Evolutionary conservation across 495 filamentous ascomycete genomes (phyloP), one percentile per base, ranked within the genome.

Genomic region (Endocarpon pusillum): DNA sequence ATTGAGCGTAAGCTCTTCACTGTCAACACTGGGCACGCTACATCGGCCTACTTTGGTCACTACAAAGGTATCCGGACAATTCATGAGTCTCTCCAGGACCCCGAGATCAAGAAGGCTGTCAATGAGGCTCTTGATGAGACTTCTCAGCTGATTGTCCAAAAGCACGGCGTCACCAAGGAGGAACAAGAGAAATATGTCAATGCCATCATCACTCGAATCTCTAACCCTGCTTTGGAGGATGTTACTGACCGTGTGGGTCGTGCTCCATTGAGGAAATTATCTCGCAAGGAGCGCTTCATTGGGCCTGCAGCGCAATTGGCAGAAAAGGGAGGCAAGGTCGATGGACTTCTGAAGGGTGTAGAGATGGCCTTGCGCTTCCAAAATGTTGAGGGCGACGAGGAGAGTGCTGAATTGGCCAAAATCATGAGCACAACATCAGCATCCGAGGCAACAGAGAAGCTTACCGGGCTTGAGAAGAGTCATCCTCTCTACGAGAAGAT

Each of bases 1-100:
- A 94, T 96, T 48, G 86, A 97, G 71, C 86, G 89, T 57, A 97
- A 97, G 65, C 75, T 97, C 40, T 97, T 82, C 67, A 97, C 89
- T 12, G 89, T 97, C 66, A 97, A 97, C 71, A 96, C 89, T 17
- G 77, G 83, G 30, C 89, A 97, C 51, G 89, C 91, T 31, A 85
- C 85, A n/a, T 84, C 87, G 17, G 89, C 89, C 34, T 97, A 96
- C 69, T 85, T 84, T 55, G 89, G 89, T 27, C 73, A 89, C 64
- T 60, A 79, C 50, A 69, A 71, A 22, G 71, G 77, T 36, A 92
- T 89, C 66, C 62, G 67, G 47, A 85, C 73, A 21, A 84, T 97
- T 39, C 80, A 87, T 44, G 87, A 96, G 37, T 75, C 82, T 9
- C 60, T 94, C 34, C 62, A 66, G 20, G 71, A 78, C 43, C 40